A percentile compares a stretch with the other conserved stretches of the same genome.
phyloP scores from a whole-genome alignment of 73 alveolate species.

The Paramecium pentaurelia region DNA sequence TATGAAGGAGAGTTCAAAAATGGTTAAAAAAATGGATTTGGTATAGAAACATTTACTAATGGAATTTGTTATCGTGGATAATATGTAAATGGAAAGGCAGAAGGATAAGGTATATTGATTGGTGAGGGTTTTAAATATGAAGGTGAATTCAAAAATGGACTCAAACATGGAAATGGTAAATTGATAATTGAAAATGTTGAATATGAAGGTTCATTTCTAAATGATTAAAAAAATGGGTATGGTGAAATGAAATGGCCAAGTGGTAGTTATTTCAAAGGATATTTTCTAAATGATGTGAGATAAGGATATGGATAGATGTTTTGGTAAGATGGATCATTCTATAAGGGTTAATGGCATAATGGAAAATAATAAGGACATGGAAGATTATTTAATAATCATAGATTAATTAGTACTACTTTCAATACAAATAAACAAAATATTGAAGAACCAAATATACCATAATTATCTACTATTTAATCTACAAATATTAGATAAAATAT shows the following conservation, averaged over 20 bases:
- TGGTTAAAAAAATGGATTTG: conserved; percentile 17
- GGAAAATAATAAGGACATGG: neutral
- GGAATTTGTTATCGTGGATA: neutral
- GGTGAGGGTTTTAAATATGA: neutral
- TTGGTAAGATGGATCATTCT: neutral
- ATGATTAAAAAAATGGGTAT: neutral
- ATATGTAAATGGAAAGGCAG: neutral
- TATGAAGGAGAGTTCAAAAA: conserved; percentile 3
- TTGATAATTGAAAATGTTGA: neutral
- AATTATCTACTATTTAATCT: neutral
- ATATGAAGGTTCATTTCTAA: neutral
- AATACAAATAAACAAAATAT: neutral
- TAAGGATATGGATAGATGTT: conserved; percentile 3
- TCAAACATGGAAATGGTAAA: neutral
- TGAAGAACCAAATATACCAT: neutral
- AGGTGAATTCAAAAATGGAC: conserved; percentile 7
- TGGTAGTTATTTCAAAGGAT: conserved; percentile 1
- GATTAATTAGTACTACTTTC: neutral
- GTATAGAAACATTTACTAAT: neutral
- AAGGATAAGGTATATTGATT: conserved; percentile 2
- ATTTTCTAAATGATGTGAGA: neutral
- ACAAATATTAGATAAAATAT: neutral
- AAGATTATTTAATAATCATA: neutral
- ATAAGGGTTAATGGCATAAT: conserved; percentile 17
- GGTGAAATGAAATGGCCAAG: conserved; percentile 12